These are phyloP conservation scores for Penicillium decumbens DNA, from an alignment of 2,329 filamentous ascomycete genomes.

Conservation along the genomic window DNA sequence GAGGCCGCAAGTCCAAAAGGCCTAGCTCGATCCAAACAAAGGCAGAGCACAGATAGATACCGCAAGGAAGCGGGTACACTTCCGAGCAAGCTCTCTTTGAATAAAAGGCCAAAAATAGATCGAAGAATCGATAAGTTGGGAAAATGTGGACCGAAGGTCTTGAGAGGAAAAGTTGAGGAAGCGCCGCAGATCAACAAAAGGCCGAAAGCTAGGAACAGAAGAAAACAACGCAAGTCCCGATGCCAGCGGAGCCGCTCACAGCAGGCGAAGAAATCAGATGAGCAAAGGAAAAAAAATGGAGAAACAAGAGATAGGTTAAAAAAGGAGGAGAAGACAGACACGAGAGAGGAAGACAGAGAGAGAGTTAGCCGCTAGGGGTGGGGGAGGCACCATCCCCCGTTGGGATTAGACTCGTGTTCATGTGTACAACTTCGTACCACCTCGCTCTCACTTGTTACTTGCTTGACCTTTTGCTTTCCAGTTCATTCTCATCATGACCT, in stretches of 20 bases:
- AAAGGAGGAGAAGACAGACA: constrained; percentile 17
- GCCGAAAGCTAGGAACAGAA: constrained; percentile 4
- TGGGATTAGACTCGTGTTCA: constrained; percentile 17
- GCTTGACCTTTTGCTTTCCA: background rate
- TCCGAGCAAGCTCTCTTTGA: background rate
- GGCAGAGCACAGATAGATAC: background rate
- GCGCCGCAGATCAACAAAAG: constrained; percentile 7
- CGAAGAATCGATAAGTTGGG: background rate
- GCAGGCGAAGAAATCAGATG: constrained; percentile 21
- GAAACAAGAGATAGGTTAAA: constrained; percentile 26
- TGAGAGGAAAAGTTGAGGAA: constrained; percentile 2
- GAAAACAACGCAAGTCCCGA: constrained; percentile 12
- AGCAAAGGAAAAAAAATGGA: constrained; percentile 20
- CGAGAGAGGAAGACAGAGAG: constrained; percentile 23
- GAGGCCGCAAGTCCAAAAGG: constrained; percentile 8
- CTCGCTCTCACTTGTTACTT: constrained; percentile 1
- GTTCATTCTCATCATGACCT: constrained; percentile 17
- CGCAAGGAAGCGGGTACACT: constrained; percentile 1
- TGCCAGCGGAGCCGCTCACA: constrained; percentile 1
- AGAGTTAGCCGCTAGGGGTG: constrained; percentile 23
- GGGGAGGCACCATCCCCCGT: constrained; percentile 18
- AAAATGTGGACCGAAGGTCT: constrained; percentile 2
- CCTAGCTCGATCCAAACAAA: constrained; percentile 17
- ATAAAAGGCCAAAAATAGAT: background rate
- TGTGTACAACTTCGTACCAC: constrained; percentile 18